Percentiles rank a stretch among this genome's conserved stretches.
These are phyloP conservation scores for Brassica incana DNA, from an alignment of 345 rosid genomes.

Conservation along the genomic window DNA sequence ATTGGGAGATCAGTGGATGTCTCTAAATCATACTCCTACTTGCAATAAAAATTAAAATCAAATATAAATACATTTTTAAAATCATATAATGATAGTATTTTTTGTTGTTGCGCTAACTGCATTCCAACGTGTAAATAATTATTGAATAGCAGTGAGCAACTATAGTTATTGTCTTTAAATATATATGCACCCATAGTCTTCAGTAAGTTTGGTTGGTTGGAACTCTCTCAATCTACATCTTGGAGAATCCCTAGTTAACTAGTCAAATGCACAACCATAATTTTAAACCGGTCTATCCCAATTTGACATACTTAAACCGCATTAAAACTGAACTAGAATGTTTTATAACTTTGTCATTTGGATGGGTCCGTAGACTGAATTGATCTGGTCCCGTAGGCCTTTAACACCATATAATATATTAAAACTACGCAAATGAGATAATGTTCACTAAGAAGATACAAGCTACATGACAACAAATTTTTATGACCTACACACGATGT, in stretches of 20 bases:
- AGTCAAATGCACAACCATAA: not conserved
- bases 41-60: too few species aligned
- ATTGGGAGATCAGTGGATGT: too few species aligned
- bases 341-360: not conserved
- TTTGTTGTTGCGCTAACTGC: too few species aligned
- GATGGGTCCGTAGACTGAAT: not conserved
- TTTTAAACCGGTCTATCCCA: not conserved
- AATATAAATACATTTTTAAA: too few species aligned
- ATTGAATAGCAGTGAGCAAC: too few species aligned
- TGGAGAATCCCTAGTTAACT: not conserved
- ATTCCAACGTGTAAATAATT: not conserved
- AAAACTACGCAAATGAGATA: not conserved
- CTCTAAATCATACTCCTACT: too few species aligned
- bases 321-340: not conserved
- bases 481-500: conserved; percentile 9
- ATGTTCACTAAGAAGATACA: not conserved
- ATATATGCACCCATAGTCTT: not conserved
- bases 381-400: not conserved
- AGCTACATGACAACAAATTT: conserved; percentile 20
- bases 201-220: not conserved
- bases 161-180: not conserved
- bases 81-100: too few species aligned
- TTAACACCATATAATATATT: not conserved
- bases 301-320: not conserved
- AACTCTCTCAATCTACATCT: not conserved